A percentile compares a stretch with the other conserved stretches of the same genome.
These are phyloP conservation scores for Nakazawaea populi DNA, from an alignment of 805 yeast genomes.

Conservation along the genomic window DNA sequence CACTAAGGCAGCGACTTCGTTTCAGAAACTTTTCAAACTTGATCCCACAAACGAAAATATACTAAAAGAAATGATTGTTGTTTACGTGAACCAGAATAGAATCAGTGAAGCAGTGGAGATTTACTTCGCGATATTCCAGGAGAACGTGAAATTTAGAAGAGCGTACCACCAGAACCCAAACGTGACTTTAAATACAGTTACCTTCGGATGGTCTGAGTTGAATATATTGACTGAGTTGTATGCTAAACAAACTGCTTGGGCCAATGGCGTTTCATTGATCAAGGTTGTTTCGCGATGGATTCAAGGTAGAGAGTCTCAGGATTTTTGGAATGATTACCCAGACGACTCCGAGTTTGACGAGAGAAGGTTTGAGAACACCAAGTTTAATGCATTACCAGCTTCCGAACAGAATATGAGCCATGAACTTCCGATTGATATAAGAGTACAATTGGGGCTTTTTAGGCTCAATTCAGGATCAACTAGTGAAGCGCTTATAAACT, in stretches of 20 bases:
- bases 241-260: conserved; percentile 60
- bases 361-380: conserved; percentile 46
- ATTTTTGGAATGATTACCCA: conserved; percentile 57
- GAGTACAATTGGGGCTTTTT: conserved; percentile 73
- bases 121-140: conserved; percentile 58
- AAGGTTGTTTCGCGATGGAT: conserved; percentile 81
- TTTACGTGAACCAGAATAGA: conserved; percentile 47
- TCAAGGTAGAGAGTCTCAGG: conserved; percentile 57
- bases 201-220: conserved; percentile 83
- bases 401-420: conserved; percentile 35
- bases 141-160: conserved; percentile 41
- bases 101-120: conserved; percentile 69
- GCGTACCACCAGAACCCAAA: conserved; percentile 16
- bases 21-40: conserved; percentile 48
- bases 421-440: conserved; percentile 76
- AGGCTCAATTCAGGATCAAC: conserved; percentile 59
- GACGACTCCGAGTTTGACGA: conserved; percentile 84
- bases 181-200: conserved; percentile 27
- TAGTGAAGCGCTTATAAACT: conserved; percentile 71
- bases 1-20: conserved; percentile 70
- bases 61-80: conserved; percentile 55
- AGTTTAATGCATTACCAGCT: conserved; percentile 33
- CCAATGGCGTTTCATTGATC: conserved; percentile 56
- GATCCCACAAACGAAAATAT: conserved; percentile 58
- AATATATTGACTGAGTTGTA: conserved; percentile 81